Evolutionary conservation across 2,329 filamentous ascomycete genomes (phyloP), one percentile per base, ranked within the genome.

Genomic region (Fusarium sp.): DNA sequence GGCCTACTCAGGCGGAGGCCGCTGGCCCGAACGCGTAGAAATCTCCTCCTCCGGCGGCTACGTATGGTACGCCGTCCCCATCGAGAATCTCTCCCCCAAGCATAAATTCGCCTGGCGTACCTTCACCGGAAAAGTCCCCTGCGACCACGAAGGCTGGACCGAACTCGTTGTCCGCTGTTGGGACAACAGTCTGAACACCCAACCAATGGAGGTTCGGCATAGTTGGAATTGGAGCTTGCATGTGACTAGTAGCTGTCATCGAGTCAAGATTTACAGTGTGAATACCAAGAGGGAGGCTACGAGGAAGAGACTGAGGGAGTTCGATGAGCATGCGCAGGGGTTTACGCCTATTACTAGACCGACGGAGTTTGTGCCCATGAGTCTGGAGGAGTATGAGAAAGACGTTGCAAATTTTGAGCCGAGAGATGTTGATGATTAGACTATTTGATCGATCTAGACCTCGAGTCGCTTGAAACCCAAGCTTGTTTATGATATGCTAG

Each of bases 161-260:
- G 89, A 91, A 77, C 80, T 91, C 36, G 85, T 88, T 2, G 85
- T 86, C 26, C 83, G 90, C 5, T 90, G 87, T 73, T 91, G 89
- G 89, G 89, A 91, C 74, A 90, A 91, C 63, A 82, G 86, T 2
- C 77, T 90, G 39, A 91, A 91, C 70, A 91, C 89, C 0, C 89
- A 91, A 72, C 89, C 89, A 0, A 83, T 85, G 1, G 84, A 84
- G 64, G 86, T 91, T 1, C 81, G 89, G 13, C 84, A 85, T 6
- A 84, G 87, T 0, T 91, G 87, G 87, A 92, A 92, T 75, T 92
- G 89, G 89, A 88, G 88, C 24, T 80, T 92, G 22, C 90, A 92
- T 75, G 90, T 92, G 9, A 92, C 90, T 0, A 88, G 85, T 7
- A 89, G 86, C 2, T 90, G 88, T 69, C 90, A 92, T 67, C 84